These are phyloP conservation scores for Podila verticillata DNA, from an alignment of 192 early-diverging fungal genomes.

Conservation along the genomic window DNA sequence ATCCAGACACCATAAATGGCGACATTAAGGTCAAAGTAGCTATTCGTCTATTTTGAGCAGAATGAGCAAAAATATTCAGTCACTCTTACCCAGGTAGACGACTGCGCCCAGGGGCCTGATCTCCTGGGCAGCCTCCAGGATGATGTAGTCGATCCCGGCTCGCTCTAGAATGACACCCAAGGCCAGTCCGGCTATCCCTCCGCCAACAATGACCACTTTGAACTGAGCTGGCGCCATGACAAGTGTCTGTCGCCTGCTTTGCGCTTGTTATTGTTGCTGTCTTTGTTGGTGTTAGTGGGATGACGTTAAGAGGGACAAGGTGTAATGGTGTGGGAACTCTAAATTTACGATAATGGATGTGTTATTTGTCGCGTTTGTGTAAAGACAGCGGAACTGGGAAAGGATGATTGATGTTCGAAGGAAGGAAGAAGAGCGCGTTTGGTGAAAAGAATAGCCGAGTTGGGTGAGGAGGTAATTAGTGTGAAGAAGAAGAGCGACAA, in stretches of 20 bases:
- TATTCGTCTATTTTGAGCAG: not conserved
- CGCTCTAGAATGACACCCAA: constrained; percentile 14
- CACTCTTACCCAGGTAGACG: not conserved
- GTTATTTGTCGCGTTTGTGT: too few species aligned
- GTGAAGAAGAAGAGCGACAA: not conserved
- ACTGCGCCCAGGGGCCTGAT: not conserved
- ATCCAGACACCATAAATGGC: too few species aligned
- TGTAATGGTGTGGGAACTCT: not conserved
- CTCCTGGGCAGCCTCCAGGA: constrained; percentile 9
- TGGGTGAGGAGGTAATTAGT: not conserved
- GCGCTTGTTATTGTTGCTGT: not conserved
- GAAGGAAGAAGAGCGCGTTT: not conserved
- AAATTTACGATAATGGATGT: too few species aligned
- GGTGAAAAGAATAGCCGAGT: not conserved
- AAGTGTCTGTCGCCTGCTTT: not conserved
- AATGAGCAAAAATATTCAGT: not conserved
- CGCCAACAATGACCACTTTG: constrained; percentile 22
- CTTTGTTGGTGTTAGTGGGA: not conserved
- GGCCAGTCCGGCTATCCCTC: constrained; percentile 13
- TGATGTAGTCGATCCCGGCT: constrained; percentile 10
- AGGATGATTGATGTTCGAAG: not conserved
- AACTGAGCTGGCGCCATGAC: not conserved
- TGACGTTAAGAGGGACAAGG: not conserved
- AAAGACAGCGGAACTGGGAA: too few species aligned
- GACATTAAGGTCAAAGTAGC: constrained; percentile 2